These are phyloP conservation scores for Calonectria henricotiae DNA, from an alignment of 2,329 filamentous ascomycete species.

Conservation along the genomic window DNA sequence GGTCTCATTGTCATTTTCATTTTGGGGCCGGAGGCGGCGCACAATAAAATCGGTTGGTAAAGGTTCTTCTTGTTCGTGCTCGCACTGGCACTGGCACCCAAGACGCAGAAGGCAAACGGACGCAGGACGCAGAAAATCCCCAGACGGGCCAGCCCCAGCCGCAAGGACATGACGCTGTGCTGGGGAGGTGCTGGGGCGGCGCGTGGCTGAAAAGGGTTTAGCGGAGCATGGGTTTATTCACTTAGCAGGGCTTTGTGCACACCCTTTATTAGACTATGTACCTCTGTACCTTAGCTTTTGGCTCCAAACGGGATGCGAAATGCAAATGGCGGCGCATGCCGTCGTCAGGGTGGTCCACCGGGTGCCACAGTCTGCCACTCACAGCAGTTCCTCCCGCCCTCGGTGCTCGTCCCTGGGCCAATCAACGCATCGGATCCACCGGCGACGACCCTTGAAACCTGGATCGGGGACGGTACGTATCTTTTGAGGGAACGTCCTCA, in stretches of 20 bases:
- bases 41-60: slow-evolving; percentile 59
- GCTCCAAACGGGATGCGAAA: slow-evolving; percentile 29
- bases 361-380: slow-evolving; percentile 16
- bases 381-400: slow-evolving; percentile 25
- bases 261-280: slow-evolving; percentile 35
- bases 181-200: slow-evolving; percentile 40
- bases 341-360: slow-evolving; percentile 22
- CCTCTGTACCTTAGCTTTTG: slow-evolving; percentile 32
- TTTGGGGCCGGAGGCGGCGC: slow-evolving; percentile 60
- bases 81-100: slow-evolving; percentile 42
- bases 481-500: slow-evolving; percentile 23
- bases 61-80: slow-evolving; percentile 52
- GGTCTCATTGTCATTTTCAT: slow-evolving; percentile 61
- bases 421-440: slow-evolving; percentile 6
- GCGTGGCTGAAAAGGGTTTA: slow-evolving; percentile 40
- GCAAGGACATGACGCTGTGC: slow-evolving; percentile 40
- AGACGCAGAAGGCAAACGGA: slow-evolving; percentile 43
- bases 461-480: slow-evolving; percentile 27
- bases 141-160: slow-evolving; percentile 44
- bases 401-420: slow-evolving; percentile 9
- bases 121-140: slow-evolving; percentile 48
- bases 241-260: slow-evolving; percentile 39
- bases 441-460: slow-evolving; percentile 27
- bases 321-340: slow-evolving; percentile 30
- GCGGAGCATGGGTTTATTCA: slow-evolving; percentile 43